Base-by-base conservation (phyloP, 139 green algal species). In the Protoeuglena noctilucae region DNA sequence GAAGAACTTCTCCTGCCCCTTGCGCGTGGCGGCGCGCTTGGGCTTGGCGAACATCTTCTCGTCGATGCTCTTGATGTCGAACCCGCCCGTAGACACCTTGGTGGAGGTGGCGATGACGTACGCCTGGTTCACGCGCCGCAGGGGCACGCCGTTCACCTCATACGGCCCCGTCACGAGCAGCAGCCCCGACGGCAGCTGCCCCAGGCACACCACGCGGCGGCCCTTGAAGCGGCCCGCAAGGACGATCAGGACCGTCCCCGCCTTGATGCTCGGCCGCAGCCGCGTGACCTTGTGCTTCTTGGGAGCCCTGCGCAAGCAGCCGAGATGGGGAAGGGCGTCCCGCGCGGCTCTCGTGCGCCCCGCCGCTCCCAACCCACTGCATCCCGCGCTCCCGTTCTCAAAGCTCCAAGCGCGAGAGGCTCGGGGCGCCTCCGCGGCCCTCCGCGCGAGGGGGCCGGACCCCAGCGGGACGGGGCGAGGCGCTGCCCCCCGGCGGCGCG, bases 61-160 rank as follows among this genome's bases (percentile, higher is more conserved):
- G 22, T 77, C 19, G 22, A 2, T 26, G n/a, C 22, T 65, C 48
- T 51, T 50, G n/a, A 72, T 48, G 46, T 78, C 62, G 30, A 69
- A 60, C 12, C 31, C 55, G 28, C 50, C 51, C 7, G 78, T 48
- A 48, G 78, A 70, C 31, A 96, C 73, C 82, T 93, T 89, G 51
- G 87, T 96, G 68, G 68, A 85, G 60, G 92, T 99, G 56, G 85
- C 91, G 60, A 99, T 96, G 17, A 96, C 89, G 63, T 95, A 97
- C 7, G 77, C 74, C 78, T 95, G 87, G 78, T 94, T 94, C 47
- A 99, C 86, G 23, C 91, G 83, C 62, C 82, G 74, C 52, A 89
- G 67, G 16, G 91, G 92, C 56, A 97, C 89, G 55, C 91, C 89
- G 73, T 99, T 99, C 53, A 97, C 67, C 67, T 87, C 86, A 81